Evolutionary conservation across 331 rosid species (phyloP).

Genomic region (Dryas integrifolia): DNA sequence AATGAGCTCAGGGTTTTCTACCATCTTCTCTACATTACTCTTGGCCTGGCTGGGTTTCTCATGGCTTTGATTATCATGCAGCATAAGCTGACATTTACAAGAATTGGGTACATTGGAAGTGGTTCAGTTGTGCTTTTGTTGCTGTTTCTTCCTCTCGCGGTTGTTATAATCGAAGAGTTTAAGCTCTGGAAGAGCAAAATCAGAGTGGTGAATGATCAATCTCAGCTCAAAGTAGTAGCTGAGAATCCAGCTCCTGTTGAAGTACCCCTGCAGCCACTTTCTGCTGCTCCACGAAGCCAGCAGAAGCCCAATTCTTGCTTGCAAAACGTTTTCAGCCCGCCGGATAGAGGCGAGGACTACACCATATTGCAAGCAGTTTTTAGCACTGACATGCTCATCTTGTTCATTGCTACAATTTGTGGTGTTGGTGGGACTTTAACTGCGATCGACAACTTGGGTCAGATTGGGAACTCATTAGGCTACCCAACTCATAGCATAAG

Average conservation of each 20-base stretch:
- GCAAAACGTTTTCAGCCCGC: constrained; percentile 42
- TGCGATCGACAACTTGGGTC: constrained; percentile 74
- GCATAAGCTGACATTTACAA: constrained; percentile 40
- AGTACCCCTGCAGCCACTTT: background rate
- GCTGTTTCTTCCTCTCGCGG: constrained; percentile 52
- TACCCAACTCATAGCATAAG: constrained; percentile 53
- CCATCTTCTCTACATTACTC: constrained; percentile 61
- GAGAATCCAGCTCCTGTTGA: constrained; percentile 26
- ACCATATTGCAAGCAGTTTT: constrained; percentile 73
- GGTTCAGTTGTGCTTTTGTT: constrained; percentile 41
- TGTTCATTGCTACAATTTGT: constrained; percentile 46
- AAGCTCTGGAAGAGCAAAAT: constrained; percentile 29
- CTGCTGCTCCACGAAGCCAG: background rate
- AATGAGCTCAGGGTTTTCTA: constrained; percentile 60
- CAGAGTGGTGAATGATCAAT: background rate
- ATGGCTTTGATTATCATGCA: constrained; percentile 63
- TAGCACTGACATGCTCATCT: constrained; percentile 69
- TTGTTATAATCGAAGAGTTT: constrained; percentile 55
- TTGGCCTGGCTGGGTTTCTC: constrained; percentile 65
- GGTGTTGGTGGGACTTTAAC: constrained; percentile 69
- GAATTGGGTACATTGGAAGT: constrained; percentile 36
- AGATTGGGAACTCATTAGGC: constrained; percentile 55
- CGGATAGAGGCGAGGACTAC: constrained; percentile 80
- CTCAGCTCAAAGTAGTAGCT: constrained; percentile 29
- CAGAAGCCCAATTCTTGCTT: constrained; percentile 39